Percentiles rank a stretch among this genome's conserved stretches.
Evolutionary conservation across 192 early-diverging fungal genomes (phyloP).

Genomic region (Rhizoclosmatium sp.): DNA sequence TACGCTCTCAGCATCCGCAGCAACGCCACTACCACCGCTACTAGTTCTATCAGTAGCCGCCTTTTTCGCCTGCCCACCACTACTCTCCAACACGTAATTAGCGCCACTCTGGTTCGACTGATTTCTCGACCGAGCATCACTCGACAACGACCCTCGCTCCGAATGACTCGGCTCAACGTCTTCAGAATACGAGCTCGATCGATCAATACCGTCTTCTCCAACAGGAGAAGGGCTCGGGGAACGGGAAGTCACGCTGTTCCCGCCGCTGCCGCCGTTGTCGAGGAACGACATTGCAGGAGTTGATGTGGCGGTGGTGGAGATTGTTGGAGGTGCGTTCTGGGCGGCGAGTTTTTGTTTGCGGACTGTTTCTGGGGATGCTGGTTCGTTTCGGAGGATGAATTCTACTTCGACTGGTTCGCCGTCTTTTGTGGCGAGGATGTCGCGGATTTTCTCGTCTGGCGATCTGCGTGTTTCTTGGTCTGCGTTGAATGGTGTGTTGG

Average conservation of each 20-base stretch:
- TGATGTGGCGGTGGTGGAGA: background rate
- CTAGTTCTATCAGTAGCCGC: background rate
- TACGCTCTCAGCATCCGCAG: no score
- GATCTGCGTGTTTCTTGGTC: conserved; percentile 37
- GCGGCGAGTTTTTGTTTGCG: conserved; percentile 6
- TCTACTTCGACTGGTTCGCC: conserved; percentile 48
- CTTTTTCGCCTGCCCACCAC: background rate
- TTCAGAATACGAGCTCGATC: background rate
- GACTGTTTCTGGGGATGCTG: conserved; percentile 29
- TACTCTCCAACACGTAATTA: conserved; percentile 20
- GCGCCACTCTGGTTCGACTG: background rate
- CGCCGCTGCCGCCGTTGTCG: background rate
- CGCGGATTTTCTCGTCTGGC: conserved; percentile 41
- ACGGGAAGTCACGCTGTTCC: background rate
- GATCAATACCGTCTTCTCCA: conserved; percentile 5
- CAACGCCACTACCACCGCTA: no score
- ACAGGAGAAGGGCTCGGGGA: background rate
- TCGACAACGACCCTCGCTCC: background rate
- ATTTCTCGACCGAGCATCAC: conserved; percentile 1
- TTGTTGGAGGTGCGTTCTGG: conserved; percentile 3
- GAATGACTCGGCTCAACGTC: conserved; percentile 13
- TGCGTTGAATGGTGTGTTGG: background rate
- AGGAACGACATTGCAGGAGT: conserved; percentile 14
- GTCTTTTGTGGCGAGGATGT: conserved; percentile 45
- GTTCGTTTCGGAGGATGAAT: conserved; percentile 48